Evolutionary conservation across 192 early-diverging fungal species (phyloP).

Genomic region (Backusella tarrabulga): DNA sequence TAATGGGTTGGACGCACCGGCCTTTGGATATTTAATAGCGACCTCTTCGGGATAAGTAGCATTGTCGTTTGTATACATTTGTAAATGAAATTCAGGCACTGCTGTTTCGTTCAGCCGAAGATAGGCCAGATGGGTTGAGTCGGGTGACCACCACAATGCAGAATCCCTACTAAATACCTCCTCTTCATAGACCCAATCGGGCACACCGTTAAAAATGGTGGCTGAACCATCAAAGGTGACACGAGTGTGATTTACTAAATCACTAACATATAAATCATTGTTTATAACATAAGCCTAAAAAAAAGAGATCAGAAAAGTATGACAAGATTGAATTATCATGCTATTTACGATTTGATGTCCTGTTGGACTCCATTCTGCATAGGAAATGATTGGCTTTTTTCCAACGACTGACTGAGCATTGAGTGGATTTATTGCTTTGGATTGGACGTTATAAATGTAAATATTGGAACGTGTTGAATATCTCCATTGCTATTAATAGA

Average conservation of each 20-base stretch:
- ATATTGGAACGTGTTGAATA: constrained; percentile 83
- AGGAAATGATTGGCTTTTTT: constrained; percentile 54
- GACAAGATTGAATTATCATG: background rate
- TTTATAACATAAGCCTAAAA: constrained; percentile 76
- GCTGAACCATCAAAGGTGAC: constrained; percentile 85
- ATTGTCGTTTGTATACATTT: constrained; percentile 60
- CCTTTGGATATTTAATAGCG: constrained; percentile 87
- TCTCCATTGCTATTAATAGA: constrained; percentile 65
- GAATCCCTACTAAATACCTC: constrained; percentile 72
- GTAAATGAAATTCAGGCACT: constrained; percentile 77
- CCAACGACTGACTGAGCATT: constrained; percentile 35
- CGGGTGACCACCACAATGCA: constrained; percentile 89
- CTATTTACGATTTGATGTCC: constrained; percentile 52
- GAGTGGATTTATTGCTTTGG: constrained; percentile 60
- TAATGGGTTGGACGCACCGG: constrained; percentile 84
- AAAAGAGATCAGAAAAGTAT: background rate
- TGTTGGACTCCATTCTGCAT: constrained; percentile 74
- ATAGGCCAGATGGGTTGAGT: constrained; percentile 73
- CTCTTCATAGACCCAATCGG: constrained; percentile 99
- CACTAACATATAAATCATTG: constrained; percentile 85
- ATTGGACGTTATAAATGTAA: constrained; percentile 69
- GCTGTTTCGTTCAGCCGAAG: constrained; percentile 83
- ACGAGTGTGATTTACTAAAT: constrained; percentile 63
- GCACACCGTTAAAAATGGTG: constrained; percentile 85
- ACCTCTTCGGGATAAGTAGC: constrained; percentile 69